Evolutionary conservation across 2,329 filamentous ascomycete species (phyloP).

Genomic region (Microsporum ferrugineum): DNA sequence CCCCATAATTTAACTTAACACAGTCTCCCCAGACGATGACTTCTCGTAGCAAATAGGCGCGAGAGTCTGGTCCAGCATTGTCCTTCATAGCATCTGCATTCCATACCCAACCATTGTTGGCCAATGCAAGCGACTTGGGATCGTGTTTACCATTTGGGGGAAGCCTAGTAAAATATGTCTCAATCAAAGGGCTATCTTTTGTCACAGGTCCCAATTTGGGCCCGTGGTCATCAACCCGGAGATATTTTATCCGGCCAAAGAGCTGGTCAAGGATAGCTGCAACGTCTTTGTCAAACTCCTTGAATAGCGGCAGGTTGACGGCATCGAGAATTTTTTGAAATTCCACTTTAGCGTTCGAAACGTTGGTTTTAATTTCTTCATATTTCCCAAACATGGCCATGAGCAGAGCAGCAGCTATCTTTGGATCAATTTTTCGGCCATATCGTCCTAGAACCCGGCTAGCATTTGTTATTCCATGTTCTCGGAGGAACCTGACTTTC

Average conservation of each 20-base stretch:
- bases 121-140: constrained; percentile 65
- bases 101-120: constrained; percentile 99
- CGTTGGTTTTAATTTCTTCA: constrained; percentile 38
- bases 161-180: constrained; percentile 88
- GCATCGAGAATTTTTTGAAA: constrained; percentile 60
- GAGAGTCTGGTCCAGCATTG: constrained; percentile 79
- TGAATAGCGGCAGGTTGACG: constrained; percentile 77
- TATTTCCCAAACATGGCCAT: constrained; percentile 58
- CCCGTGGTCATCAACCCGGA: constrained; percentile 82
- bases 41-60: constrained; percentile 88
- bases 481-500: constrained; percentile 50
- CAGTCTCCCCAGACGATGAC: constrained; percentile 98
- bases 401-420: constrained; percentile 56
- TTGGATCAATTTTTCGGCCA: constrained; percentile 58
- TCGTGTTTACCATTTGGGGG: constrained; percentile 69
- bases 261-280: constrained; percentile 79
- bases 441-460: constrained; percentile 73
- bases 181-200: constrained; percentile 67
- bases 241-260: constrained; percentile 89
- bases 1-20: constrained; percentile 88
- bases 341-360: constrained; percentile 39
- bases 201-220: constrained; percentile 75
- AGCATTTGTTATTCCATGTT: constrained; percentile 57
- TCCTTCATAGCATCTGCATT: constrained; percentile 88
- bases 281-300: constrained; percentile 78